phyloP scores from a whole-genome alignment of 768 basidiomycete species.

The Tephrocybe sp. region DNA sequence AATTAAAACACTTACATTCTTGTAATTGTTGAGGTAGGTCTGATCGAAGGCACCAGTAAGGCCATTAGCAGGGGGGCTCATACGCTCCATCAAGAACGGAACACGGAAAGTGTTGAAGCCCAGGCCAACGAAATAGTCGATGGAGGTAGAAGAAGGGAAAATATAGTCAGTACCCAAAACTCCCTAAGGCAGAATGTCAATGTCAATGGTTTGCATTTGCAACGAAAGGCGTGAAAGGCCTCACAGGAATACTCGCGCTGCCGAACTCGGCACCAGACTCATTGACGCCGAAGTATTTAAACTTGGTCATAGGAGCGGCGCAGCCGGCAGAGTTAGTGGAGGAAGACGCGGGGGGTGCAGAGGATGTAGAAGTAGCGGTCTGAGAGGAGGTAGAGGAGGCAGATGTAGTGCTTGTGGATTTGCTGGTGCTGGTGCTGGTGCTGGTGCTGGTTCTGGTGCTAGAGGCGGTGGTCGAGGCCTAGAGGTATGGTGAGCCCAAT shows the following conservation, averaged over 20 bases:
- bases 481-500: constrained; percentile 53
- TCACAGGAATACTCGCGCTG: constrained; percentile 43
- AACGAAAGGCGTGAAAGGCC: neutral
- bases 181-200: constrained; percentile 26
- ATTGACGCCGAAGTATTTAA: constrained; percentile 63
- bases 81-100: constrained; percentile 56
- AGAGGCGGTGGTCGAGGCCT: constrained; percentile 25
- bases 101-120: constrained; percentile 65
- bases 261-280: constrained; percentile 65
- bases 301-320: constrained; percentile 45
- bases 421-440: no score
- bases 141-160: constrained; percentile 43
- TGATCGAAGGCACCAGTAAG: constrained; percentile 51
- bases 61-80: constrained; percentile 50
- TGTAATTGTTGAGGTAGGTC: constrained; percentile 49
- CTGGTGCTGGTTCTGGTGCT: no score
- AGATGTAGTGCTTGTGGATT: constrained; percentile 25
- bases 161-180: constrained; percentile 42
- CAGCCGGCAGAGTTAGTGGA: constrained; percentile 28
- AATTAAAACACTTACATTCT: constrained; percentile 30
- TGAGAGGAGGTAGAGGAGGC: constrained; percentile 23
- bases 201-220: neutral
- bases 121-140: constrained; percentile 47
- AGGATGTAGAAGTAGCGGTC: constrained; percentile 21
- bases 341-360: constrained; percentile 24